Evolutionary conservation across 805 yeast genomes (phyloP).

Genomic region (Nakazawaea wickerhamii): DNA sequence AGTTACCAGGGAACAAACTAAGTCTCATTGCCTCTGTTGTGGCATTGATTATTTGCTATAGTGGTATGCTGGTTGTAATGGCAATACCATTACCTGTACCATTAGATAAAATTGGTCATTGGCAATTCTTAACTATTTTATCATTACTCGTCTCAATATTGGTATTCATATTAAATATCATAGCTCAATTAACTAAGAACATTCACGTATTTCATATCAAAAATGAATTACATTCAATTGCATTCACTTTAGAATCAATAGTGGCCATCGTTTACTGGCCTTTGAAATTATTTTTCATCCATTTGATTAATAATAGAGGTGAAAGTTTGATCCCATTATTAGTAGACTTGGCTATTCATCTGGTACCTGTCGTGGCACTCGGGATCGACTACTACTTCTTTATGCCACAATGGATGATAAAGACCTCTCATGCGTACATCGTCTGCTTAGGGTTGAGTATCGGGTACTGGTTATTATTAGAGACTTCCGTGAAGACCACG

Average conservation of each 20-base stretch:
- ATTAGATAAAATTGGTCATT: slow-evolving; percentile 55
- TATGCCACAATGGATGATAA: slow-evolving; percentile 39
- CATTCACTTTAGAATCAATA: slow-evolving; percentile 52
- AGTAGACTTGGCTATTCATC: slow-evolving; percentile 55
- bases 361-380: slow-evolving; percentile 51
- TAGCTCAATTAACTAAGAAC: slow-evolving; percentile 29
- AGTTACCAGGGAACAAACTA: slow-evolving; percentile 6
- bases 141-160: slow-evolving; percentile 44
- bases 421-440: slow-evolving; percentile 31
- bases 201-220: slow-evolving; percentile 27
- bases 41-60: slow-evolving; percentile 1
- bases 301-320: slow-evolving; percentile 37
- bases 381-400: slow-evolving; percentile 48
- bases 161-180: slow-evolving; percentile 33
- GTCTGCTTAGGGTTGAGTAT: slow-evolving; percentile 34
- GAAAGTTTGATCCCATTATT: slow-evolving; percentile 37
- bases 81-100: slow-evolving; percentile 39
- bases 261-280: slow-evolving; percentile 71
- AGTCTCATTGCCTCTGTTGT: slow-evolving; percentile 2
- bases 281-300: slow-evolving; percentile 45
- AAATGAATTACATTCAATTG: slow-evolving; percentile 44
- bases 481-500: slow-evolving; percentile 41
- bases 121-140: slow-evolving; percentile 70
- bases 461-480: slow-evolving; percentile 50
- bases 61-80: slow-evolving; percentile 7